phyloP scores from a whole-genome alignment of 2,329 filamentous ascomycete species.

The Xylaria sp. region DNA sequence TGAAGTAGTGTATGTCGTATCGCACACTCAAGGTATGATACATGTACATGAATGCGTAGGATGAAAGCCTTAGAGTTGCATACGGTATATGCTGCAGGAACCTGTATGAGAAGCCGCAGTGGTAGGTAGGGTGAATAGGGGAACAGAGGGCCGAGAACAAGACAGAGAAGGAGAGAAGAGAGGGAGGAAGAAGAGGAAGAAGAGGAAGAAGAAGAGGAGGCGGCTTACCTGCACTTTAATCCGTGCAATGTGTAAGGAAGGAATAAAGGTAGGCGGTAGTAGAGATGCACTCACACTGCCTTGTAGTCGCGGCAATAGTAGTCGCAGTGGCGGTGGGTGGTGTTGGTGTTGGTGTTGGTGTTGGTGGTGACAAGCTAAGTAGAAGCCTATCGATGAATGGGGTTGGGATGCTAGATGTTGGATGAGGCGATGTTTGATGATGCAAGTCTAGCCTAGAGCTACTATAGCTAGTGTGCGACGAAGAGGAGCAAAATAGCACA shows the following conservation, averaged over 20 bases:
- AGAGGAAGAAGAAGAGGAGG: too few species aligned
- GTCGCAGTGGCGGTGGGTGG: neutral
- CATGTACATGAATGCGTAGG: neutral
- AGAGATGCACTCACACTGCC: neutral
- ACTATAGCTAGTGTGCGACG: constrained; percentile 14
- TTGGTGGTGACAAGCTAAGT: neutral
- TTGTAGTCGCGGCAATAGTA: neutral
- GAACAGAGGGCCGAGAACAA: neutral
- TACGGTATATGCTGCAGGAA: neutral
- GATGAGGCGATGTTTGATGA: neutral
- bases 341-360: too few species aligned
- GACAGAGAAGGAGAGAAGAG: neutral
- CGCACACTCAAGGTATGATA: neutral
- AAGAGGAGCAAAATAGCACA: neutral
- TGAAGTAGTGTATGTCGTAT: neutral
- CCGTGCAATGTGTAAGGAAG: too few species aligned
- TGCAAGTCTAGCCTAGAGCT: neutral
- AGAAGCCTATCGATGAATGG: neutral
- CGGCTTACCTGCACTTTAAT: too few species aligned
- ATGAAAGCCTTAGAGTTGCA: neutral
- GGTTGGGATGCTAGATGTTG: neutral
- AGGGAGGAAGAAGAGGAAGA: too few species aligned
- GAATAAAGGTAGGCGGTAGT: too few species aligned
- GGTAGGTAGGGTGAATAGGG: neutral
- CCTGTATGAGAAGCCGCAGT: neutral